A percentile compares a stretch with the other conserved stretches of the same genome.
phyloP scores from a whole-genome alignment of 2,329 filamentous ascomycete species.

The Proliferodiscus dingleyae region DNA sequence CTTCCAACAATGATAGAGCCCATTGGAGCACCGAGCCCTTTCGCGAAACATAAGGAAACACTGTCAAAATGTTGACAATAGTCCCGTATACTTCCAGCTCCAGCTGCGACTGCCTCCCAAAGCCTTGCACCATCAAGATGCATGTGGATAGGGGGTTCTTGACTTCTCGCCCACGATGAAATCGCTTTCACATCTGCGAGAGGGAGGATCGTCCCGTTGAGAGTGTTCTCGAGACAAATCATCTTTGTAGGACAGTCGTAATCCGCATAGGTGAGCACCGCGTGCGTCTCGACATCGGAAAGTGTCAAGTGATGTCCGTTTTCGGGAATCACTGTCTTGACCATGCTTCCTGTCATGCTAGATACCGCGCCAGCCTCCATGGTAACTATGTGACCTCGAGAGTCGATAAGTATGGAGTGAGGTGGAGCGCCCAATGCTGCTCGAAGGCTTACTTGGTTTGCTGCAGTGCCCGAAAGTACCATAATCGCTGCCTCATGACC shows the following conservation, averaged over 20 bases:
- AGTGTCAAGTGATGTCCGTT: constrained; percentile 61
- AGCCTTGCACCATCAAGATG: constrained; percentile 77
- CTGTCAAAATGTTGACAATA: constrained; percentile 67
- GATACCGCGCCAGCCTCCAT: constrained; percentile 64
- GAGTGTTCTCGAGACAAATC: constrained; percentile 80
- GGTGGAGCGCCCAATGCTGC: constrained; percentile 75
- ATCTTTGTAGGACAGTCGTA: constrained; percentile 76
- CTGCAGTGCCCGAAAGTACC: constrained; percentile 88
- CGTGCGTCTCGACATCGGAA: constrained; percentile 62
- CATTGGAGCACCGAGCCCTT: constrained; percentile 76
- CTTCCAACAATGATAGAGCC: constrained; percentile 66
- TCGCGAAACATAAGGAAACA: constrained; percentile 73
- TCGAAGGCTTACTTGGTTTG: constrained; percentile 82
- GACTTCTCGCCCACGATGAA: constrained; percentile 58
- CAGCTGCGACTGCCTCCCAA: constrained; percentile 74
- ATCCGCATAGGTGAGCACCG: constrained; percentile 61
- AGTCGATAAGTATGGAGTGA: constrained; percentile 72
- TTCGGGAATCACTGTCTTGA: constrained; percentile 59
- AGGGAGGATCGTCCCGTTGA: constrained; percentile 73
- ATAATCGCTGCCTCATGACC: constrained; percentile 74
- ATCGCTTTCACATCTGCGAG: constrained; percentile 66
- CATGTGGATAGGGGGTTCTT: constrained; percentile 53
- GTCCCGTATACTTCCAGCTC: constrained; percentile 60
- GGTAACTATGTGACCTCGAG: constrained; percentile 69
- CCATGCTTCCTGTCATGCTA: constrained; percentile 61